Base-by-base conservation (phyloP, 2,329 filamentous ascomycete species). In the Alternaria infectoria region DNA sequence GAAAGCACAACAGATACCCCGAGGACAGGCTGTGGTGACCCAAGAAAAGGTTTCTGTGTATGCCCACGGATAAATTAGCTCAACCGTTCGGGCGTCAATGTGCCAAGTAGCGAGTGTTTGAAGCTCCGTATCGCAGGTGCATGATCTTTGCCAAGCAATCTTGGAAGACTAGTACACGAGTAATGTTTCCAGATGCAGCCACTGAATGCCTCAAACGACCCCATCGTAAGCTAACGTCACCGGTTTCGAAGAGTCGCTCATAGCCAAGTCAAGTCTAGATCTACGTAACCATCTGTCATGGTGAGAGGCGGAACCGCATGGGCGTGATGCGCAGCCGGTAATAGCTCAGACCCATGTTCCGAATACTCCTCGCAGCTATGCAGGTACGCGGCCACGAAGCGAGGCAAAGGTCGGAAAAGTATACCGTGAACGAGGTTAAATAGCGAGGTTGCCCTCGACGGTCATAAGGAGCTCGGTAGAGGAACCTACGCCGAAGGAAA, bases 401-500 rank as follows among this genome's bases (percentile, higher is more conserved):
- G 52, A 62, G 64, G 61, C 46, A 47, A 50, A 54, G 58, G 36
- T 55, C 55, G 64, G 64, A 57, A 62, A 62, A 43, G 51, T 36
- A 49, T 61, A 28, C 49, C 57, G 26, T n/a, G 60, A 61, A 55
- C 19, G 54, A 50, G 54, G 45, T 47, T 46, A 21, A 50, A 45
- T 57, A 36, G 61, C 64, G 61, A 40, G 44, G 32, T 28, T 45
- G 50, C n/a, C 50, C 45, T 52, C 32, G 46, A 21, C 9, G 54
- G 51, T 12, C 30, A n/a, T 47, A 45, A 55, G 60, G 57, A 58
- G 57, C 59, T 71, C 68, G 69, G 66, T 51, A 51, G 28, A 36
- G 12, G 32, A 10, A 8, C 12, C 62, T 67, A 58, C 61, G 68
- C 72, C 73, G 73, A 74, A 71, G 71, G 69, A 75, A 75, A 74